Percentiles rank a stretch among this genome's conserved stretches.
Evolutionary conservation across 2,329 filamentous ascomycete genomes (phyloP).

Genomic region (Teratosphaeria gauchensis): DNA sequence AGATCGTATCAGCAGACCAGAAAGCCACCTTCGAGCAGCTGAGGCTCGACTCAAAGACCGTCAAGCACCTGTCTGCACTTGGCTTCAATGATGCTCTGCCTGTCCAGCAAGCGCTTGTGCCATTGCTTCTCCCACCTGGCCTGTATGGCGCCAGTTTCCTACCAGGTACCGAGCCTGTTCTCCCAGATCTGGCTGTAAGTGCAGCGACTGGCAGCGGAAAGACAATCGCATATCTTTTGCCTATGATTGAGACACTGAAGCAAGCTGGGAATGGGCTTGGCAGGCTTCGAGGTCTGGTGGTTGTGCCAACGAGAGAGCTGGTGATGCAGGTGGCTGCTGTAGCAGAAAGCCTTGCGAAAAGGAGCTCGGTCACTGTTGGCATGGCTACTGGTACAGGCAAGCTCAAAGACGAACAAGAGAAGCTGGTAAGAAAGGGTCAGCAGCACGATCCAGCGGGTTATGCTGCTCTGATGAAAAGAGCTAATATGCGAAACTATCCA

Average conservation of each 20-base stretch:
- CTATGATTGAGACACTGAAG: conserved; percentile 69
- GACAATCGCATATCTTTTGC: conserved; percentile 82
- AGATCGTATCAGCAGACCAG: conserved; percentile 54
- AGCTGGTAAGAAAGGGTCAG: conserved; percentile 48
- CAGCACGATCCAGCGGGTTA: conserved; percentile 57
- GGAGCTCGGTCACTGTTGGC: conserved; percentile 60
- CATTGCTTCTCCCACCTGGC: conserved; percentile 60
- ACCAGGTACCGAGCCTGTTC: conserved; percentile 17
- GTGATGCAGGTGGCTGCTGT: conserved; percentile 69
- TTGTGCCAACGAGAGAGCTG: conserved; percentile 67
- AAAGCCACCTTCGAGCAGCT: conserved; percentile 54
- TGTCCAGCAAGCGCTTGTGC: conserved; percentile 70
- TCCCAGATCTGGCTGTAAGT: conserved; percentile 72
- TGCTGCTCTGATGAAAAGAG: conserved; percentile 34
- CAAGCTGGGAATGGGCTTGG: conserved; percentile 46
- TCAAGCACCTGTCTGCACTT: conserved; percentile 55
- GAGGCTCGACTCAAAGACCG: conserved; percentile 51
- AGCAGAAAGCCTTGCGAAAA: conserved; percentile 65
- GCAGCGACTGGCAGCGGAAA: conserved; percentile 95
- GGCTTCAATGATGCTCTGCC: conserved; percentile 65
- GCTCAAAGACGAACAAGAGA: conserved; percentile 55
- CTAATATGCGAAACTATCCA: conserved; percentile 23
- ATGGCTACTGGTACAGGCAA: conserved; percentile 74
- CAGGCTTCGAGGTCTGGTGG: conserved; percentile 66
- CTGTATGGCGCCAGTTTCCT: conserved; percentile 14